Conservation (phyloP, 108 stramenopile species). For the Mediolabrus comicus region DNA sequence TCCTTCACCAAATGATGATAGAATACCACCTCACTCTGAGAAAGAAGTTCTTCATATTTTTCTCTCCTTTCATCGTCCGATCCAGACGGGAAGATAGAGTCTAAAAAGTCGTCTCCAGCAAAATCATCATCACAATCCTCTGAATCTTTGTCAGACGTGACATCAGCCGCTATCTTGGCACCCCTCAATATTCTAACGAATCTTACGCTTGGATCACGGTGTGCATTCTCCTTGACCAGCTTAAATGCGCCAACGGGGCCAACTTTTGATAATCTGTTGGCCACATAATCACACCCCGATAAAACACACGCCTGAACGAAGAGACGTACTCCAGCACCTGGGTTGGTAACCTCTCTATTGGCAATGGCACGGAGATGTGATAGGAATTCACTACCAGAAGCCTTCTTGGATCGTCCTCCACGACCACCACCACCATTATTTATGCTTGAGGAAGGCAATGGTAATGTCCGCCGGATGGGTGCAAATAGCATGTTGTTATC, state of each 20-base stretch:
- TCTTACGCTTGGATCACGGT: conserved; percentile 44
- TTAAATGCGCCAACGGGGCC: conserved; percentile 92
- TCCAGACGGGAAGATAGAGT: conserved; percentile 9
- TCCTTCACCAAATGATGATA: conserved; percentile 73
- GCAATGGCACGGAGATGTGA: conserved; percentile 50
- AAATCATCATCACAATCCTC: conserved; percentile 25
- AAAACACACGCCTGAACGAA: conserved; percentile 94
- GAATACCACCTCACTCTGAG: conserved; percentile 84
- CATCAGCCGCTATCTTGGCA: conserved; percentile 28
- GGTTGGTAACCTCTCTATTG: conserved; percentile 36
- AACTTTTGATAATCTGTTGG: conserved; percentile 72
- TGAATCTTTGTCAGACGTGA: neutral
- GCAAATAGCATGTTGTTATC: conserved; percentile 37
- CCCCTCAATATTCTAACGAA: conserved; percentile 57
- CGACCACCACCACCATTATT: neutral
- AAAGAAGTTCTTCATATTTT: conserved; percentile 66
- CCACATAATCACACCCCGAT: conserved; percentile 95
- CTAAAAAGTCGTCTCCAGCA: conserved; percentile 6
- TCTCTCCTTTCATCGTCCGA: conserved; percentile 11
- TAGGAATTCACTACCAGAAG: conserved; percentile 41
- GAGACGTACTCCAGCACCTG: conserved; percentile 73
- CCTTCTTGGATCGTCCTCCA: conserved; percentile 8
- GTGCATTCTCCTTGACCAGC: conserved; percentile 62
- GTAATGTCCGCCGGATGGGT: conserved; percentile 25
- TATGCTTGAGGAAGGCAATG: conserved; percentile 12